Evolutionary conservation across 805 yeast genomes (phyloP).

Genomic region (Myxozyma monticola): DNA sequence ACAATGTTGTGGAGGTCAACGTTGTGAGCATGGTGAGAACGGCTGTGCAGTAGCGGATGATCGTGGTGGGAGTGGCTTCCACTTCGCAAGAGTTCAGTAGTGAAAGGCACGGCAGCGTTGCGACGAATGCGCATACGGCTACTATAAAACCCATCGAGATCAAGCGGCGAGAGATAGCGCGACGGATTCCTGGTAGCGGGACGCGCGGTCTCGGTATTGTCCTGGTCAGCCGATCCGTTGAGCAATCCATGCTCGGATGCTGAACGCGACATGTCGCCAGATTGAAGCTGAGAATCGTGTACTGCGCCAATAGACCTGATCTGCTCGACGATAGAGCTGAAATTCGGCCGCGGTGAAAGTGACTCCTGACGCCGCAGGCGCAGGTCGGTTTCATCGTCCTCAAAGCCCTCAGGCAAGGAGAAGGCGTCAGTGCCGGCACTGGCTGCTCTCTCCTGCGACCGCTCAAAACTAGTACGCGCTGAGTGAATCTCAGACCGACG

Average conservation of each 20-base stretch:
- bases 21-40: neutral
- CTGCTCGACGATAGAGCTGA: slow-evolving; percentile 19
- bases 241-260: no score
- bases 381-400: no score
- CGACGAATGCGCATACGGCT: slow-evolving; percentile 19
- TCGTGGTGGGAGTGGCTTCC: no score
- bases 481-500: slow-evolving; percentile 35
- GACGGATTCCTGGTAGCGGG: neutral
- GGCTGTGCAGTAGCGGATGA: slow-evolving; percentile 14
- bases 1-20: neutral
- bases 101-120: slow-evolving; percentile 4
- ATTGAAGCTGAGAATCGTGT: slow-evolving; percentile 13
- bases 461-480: no score
- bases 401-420: no score
- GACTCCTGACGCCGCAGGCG: no score
- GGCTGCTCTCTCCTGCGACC: no score
- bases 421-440: no score
- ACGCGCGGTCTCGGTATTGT: neutral
- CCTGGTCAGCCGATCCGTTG: neutral
- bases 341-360: slow-evolving; percentile 7
- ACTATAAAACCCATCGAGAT: slow-evolving; percentile 25
- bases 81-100: no score
- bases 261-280: neutral
- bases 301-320: slow-evolving; percentile 18
- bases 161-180: slow-evolving; percentile 20